phyloP scores from a whole-genome alignment of 73 alveolate genomes.

The Paramecium biaurelia region DNA sequence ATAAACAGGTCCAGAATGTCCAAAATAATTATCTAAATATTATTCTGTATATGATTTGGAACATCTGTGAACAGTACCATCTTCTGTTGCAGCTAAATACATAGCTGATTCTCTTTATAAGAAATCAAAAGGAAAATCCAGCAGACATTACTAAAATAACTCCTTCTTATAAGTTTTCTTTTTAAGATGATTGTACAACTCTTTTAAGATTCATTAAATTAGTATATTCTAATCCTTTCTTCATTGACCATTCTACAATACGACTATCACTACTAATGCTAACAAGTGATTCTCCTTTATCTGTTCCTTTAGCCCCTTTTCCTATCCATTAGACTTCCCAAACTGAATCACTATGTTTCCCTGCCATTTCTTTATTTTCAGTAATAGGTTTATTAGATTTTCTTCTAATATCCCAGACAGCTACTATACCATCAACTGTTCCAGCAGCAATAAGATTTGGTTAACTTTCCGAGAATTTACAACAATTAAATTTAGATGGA shows the following conservation, averaged over 20 bases:
- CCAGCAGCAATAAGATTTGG: constrained; percentile 96
- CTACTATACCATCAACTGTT: constrained; percentile 94
- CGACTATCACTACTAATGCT: constrained; percentile 93
- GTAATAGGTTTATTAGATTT: constrained; percentile 90
- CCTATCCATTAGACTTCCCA: constrained; percentile 98
- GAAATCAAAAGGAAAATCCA: constrained; percentile 81
- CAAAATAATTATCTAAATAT: constrained; percentile 92
- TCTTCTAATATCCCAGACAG: constrained; percentile 90
- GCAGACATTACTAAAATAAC: constrained; percentile 88
- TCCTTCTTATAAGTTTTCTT: constrained; percentile 87
- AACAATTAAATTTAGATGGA: constrained; percentile 85
- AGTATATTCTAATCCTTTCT: constrained; percentile 96
- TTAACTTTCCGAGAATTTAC: constrained; percentile 87
- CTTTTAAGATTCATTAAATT: constrained; percentile 93
- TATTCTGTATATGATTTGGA: constrained; percentile 90
- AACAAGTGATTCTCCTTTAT: constrained; percentile 87
- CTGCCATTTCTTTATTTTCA: constrained; percentile 89
- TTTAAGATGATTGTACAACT: constrained; percentile 82
- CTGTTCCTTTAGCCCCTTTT: constrained; percentile 83
- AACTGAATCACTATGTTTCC: constrained; percentile 96
- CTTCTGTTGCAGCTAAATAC: constrained; percentile 97
- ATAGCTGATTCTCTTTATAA: constrained; percentile 78
- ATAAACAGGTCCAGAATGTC: constrained; percentile 98
- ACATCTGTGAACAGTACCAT: constrained; percentile 95
- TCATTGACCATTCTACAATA: constrained; percentile 95